A percentile compares a stretch with the other conserved stretches of the same genome.
Evolutionary conservation across 352 stramenopile genomes (phyloP).

Genomic region (Phytopythium litorale): DNA sequence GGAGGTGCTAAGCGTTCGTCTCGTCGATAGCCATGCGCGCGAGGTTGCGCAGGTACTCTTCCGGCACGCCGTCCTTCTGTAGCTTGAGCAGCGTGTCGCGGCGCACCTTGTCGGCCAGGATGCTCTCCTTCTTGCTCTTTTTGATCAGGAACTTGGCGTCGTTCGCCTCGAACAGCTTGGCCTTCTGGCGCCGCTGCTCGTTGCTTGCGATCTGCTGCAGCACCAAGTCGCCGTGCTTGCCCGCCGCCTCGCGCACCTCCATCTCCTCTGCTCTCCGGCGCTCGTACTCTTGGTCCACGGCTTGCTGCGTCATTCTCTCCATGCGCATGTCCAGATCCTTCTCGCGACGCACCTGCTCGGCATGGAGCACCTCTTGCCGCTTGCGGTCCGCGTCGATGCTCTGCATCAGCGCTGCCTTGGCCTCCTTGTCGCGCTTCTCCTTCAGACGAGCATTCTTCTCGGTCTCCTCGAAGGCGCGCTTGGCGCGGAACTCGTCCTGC

Average conservation of each 20-base stretch:
- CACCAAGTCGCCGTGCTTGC: conserved; percentile 33
- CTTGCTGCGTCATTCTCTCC: conserved; percentile 34
- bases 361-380: conserved; percentile 49
- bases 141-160: conserved; percentile 71
- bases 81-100: conserved; percentile 53
- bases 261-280: conserved; percentile 14
- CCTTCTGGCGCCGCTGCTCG: conserved; percentile 40
- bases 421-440: conserved; percentile 45
- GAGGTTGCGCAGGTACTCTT: conserved; percentile 67
- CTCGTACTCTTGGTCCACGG: conserved; percentile 41
- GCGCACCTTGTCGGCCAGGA: conserved; percentile 74
- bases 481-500: conserved; percentile 68
- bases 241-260: conserved; percentile 23
- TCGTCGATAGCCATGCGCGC: conserved; percentile 62
- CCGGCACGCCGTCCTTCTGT: conserved; percentile 60
- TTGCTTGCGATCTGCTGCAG: conserved; percentile 62
- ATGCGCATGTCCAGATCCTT: conserved; percentile 36
- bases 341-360: conserved; percentile 34
- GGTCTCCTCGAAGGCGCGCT: conserved; percentile 64
- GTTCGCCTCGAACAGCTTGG: conserved; percentile 63
- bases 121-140: conserved; percentile 66
- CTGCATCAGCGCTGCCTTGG: conserved; percentile 34
- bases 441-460: conserved; percentile 55
- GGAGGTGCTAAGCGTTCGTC: conserved; percentile 29
- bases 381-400: conserved; percentile 53